phyloP scores from a whole-genome alignment of 2,329 filamentous ascomycete species.

The Aaosphaeria arxii region DNA sequence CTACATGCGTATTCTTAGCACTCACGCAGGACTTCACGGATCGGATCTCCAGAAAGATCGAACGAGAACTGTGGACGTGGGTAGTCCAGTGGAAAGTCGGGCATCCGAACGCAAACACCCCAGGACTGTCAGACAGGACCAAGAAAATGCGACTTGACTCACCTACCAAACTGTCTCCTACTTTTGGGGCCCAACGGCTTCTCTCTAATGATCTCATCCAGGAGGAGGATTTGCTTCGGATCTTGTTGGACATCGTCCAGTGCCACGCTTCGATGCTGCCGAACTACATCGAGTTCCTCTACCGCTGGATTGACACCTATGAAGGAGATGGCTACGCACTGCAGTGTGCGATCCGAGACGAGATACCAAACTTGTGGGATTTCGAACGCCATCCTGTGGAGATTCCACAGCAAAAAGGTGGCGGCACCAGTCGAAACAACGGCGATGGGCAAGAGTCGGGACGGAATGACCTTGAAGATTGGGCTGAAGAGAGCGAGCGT shows the following conservation, averaged over 20 bases:
- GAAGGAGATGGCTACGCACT: constrained; percentile 30
- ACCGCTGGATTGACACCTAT: constrained; percentile 30
- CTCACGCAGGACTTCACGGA: constrained; percentile 29
- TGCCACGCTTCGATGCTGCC: constrained; percentile 22
- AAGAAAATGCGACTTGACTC: background rate
- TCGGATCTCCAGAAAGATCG: constrained; percentile 9
- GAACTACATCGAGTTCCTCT: constrained; percentile 34
- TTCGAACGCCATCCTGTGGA: constrained; percentile 30
- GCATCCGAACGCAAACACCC: background rate
- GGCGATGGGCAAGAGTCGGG: constrained; percentile 15
- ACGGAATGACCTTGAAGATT: constrained; percentile 17
- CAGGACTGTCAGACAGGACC: background rate
- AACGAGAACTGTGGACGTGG: constrained; percentile 32
- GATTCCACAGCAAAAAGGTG: constrained; percentile 5
- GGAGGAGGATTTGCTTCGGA: constrained; percentile 20
- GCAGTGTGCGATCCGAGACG: constrained; percentile 25
- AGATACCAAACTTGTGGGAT: constrained; percentile 34
- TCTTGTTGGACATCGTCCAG: constrained; percentile 31
- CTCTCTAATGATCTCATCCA: background rate
- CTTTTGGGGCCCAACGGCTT: too few species aligned
- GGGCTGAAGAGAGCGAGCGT: constrained; percentile 25
- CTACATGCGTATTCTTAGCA: constrained; percentile 22
- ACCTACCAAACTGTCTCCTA: background rate
- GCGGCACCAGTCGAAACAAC: background rate
- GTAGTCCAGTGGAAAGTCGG: constrained; percentile 29